These are phyloP conservation scores for Sporopachydermia lactativora DNA, from an alignment of 805 yeast species.

Conservation along the genomic window DNA sequence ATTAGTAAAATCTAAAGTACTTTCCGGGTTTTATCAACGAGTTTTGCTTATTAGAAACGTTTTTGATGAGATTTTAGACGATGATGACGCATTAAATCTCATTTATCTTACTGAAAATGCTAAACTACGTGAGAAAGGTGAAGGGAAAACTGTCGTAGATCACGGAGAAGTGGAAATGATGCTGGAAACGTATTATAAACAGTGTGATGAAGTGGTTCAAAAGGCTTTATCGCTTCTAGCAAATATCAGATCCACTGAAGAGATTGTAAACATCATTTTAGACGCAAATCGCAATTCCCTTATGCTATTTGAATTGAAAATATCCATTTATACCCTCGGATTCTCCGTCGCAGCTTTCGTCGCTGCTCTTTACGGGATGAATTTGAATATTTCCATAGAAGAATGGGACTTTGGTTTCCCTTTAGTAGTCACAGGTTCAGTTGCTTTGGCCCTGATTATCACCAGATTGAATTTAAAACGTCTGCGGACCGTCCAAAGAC, in stretches of 20 bases:
- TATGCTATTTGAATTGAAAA: constrained; percentile 74
- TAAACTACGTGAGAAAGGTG: constrained; percentile 11
- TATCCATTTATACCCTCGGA: constrained; percentile 74
- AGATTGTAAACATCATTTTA: constrained; percentile 77
- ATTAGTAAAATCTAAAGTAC: constrained; percentile 54
- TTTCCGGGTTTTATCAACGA: constrained; percentile 64
- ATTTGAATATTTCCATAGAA: constrained; percentile 63
- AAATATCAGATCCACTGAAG: constrained; percentile 84
- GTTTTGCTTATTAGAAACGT: constrained; percentile 65
- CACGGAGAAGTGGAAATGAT: constrained; percentile 73
- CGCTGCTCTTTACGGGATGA: constrained; percentile 89
- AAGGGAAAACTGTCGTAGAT: constrained; percentile 5
- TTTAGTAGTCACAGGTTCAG: constrained; percentile 35
- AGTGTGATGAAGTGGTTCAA: constrained; percentile 87
- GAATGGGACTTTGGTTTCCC: constrained; percentile 53
- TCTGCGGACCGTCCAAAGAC: constrained; percentile 44
- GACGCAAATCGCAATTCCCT: constrained; percentile 86
- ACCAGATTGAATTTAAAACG: constrained; percentile 43
- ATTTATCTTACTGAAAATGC: constrained; percentile 53
- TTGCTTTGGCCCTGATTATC: constrained; percentile 37
- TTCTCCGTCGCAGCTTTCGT: constrained; percentile 71
- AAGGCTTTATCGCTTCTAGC: constrained; percentile 71
- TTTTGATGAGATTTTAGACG: constrained; percentile 70
- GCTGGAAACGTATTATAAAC: constrained; percentile 78
- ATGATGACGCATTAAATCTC: constrained; percentile 69